These are phyloP conservation scores for Boehmeria nivea DNA, from an alignment of 306 rosid species.

Conservation along the genomic window DNA sequence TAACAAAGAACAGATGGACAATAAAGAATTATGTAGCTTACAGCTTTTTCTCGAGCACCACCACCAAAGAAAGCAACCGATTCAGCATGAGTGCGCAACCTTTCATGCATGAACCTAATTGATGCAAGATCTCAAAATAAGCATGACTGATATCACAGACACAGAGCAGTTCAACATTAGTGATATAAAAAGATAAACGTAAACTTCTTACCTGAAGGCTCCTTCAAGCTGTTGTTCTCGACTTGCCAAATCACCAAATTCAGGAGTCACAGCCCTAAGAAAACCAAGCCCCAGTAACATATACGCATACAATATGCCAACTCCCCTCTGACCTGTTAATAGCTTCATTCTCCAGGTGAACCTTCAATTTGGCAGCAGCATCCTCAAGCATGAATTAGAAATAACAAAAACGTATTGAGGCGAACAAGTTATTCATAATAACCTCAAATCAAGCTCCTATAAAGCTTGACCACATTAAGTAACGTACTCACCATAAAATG, in stretches of 20 bases:
- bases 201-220: constrained; percentile 61
- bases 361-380: constrained; percentile 45
- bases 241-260: constrained; percentile 92
- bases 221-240: constrained; percentile 95
- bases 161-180: constrained; percentile 15
- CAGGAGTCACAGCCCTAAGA: constrained; percentile 80
- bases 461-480: constrained; percentile 8
- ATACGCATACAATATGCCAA: constrained; percentile 81
- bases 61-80: constrained; percentile 99
- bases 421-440: too few relatives aligned
- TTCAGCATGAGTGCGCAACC: constrained; percentile 94
- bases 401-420: constrained; percentile 3
- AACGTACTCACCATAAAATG: constrained; percentile 75
- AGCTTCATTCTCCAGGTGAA: constrained; percentile 99
- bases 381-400: constrained; percentile 1
- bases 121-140: constrained; percentile 26
- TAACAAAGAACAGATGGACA: too few relatives aligned
- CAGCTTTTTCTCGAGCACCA: constrained; percentile 94
- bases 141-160: constrained; percentile 16
- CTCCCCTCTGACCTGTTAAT: constrained; percentile 92
- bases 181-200: constrained; percentile 20
- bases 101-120: constrained; percentile 97
- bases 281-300: constrained; percentile 97
- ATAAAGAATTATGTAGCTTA: constrained; percentile 46
- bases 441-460: constrained; percentile 14